phyloP scores from a whole-genome alignment of 108 stramenopile genomes.

The Parietichytrium sp. region DNA sequence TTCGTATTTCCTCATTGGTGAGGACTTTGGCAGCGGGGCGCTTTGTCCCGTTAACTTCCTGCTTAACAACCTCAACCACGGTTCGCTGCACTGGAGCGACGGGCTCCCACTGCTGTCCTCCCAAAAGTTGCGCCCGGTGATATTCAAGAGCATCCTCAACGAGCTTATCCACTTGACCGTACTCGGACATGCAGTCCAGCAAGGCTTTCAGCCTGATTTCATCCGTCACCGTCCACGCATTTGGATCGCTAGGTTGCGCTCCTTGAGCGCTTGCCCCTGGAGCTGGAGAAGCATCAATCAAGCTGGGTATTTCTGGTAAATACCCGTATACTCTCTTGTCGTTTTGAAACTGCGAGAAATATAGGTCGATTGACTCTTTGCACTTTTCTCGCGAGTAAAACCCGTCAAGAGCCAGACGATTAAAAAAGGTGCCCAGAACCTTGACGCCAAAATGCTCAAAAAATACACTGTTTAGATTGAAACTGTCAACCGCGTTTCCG shows the following conservation, averaged over 20 bases:
- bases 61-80: neutral
- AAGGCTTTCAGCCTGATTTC: neutral
- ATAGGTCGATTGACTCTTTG: conserved; percentile 64
- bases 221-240: neutral
- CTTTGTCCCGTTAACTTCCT: neutral
- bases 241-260: conserved; percentile 23
- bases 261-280: no score
- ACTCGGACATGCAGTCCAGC: neutral
- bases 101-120: neutral
- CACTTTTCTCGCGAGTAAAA: conserved; percentile 81
- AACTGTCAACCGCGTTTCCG: conserved; percentile 90
- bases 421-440: conserved; percentile 84
- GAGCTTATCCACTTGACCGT: no score
- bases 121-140: neutral
- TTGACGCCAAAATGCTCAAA: conserved; percentile 70
- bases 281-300: no score
- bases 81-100: neutral
- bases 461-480: conserved; percentile 89
- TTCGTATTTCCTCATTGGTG: neutral
- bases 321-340: neutral
- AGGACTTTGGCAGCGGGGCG: neutral
- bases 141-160: neutral
- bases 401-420: conserved; percentile 72
- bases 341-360: conserved; percentile 62
- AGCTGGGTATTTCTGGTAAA: no score